Base-by-base conservation (phyloP, 257 asterid genomes). In the Mitragyna speciosa region DNA sequence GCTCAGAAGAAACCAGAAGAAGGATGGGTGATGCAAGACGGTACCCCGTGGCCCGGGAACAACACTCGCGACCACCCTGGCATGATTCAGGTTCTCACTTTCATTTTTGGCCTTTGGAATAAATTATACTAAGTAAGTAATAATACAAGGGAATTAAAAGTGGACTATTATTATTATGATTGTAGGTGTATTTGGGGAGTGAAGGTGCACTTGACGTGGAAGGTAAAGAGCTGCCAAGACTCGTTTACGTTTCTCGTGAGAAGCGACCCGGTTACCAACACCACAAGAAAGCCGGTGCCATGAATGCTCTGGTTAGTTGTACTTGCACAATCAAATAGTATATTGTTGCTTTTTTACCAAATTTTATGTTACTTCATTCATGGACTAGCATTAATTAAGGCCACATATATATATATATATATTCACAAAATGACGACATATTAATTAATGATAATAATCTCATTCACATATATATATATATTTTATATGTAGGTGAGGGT, bases 21-120 rank as follows among this genome's bases (percentile, higher is more conserved):
- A 81, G 97, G 97, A 48, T 93, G 97, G 97, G 91, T 91, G 70
- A 93, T 93, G 96, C 97, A 93, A 80, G 96, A 93, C 70, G 97
- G 97, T 22, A 89, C 95, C 47, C 97, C 93, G 9, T 93, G 97
- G 97, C 97, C 97, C 1, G 97, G 97, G 71, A 93, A 93, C 85
- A 91, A 87, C 84, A 91, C 93, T 47, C 87, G 97, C 3, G 95
- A 93, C 77, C 97, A 93, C 80, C 95, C 97, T 68, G 97, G 97
- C 81, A 93, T 93, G 97, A 91, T 93, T 86, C 97, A 93, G 92
- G 96, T 91, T 28, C 59, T 54, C 24, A 36, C n/a, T 15, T 31
- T 30, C 16, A 45, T 19, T 33, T 74, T 36, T 56, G 14, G 14
- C 49, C 61, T 41, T 36, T 30, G 49, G 1, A 45, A 45, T 45